Base-by-base conservation (phyloP, 495 filamentous ascomycete species). In the Aspergillus biplanus region DNA sequence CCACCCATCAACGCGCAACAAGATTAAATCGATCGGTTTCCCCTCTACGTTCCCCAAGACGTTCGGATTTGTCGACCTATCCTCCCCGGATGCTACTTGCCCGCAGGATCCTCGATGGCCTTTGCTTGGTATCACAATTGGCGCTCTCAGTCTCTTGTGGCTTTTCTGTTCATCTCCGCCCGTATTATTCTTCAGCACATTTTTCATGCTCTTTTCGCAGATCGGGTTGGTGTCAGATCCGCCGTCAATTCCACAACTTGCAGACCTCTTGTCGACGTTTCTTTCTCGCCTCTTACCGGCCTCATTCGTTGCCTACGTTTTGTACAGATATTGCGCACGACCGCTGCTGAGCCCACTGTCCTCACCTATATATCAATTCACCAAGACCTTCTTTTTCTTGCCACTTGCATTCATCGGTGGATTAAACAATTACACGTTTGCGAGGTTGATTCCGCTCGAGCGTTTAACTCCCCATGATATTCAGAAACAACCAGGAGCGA, bases 401-500 rank as follows among this genome's bases (percentile, higher is more conserved):
- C 88, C 89, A 1, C 83, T 83, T 15, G 86, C 86, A 62, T 96
- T 93, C 86, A 82, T 95, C 61, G 92, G 90, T 16, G 86, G 89
- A 0, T 75, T 97, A 58, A 90, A 88, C 47, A 97, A 96, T 68
- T 89, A 93, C 66, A 95, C 92, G 1, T 87, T 97, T 68, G 89
- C 90, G 48, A 76, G 75, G 6, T 85, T 87, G 75, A 92, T 97
- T 65, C 92, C 92, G 5, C 89, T 97, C 66, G 80, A 89, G 64
- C 86, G 92, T 21, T 78, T 97, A 7, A 96, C 90, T 0, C 81
- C 85, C 0, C 85, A 89, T 67, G 92, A 96, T 68, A 83, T 97
- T 18, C 73, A 85, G 46, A 82, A 88, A 69, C 90, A 96, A 63
- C 90, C 90, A 0, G 91, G 91, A 3, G 92, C 92, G 3, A 86